phyloP scores from a whole-genome alignment of 345 rosid genomes.

The Physaria fendleri region DNA sequence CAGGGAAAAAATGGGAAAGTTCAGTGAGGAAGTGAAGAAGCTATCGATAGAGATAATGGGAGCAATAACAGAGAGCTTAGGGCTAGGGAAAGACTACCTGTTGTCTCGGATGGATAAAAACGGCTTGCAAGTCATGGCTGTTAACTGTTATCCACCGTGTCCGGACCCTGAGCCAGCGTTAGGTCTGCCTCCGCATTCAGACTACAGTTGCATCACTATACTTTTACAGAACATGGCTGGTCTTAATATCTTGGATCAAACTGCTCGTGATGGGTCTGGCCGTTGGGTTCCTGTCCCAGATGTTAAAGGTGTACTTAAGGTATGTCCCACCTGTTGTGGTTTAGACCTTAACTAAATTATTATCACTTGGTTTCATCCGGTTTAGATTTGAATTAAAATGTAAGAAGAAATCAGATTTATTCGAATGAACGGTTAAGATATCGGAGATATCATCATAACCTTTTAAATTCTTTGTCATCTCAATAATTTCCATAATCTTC shows the following conservation, averaged over 20 bases:
- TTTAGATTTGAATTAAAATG: neutral
- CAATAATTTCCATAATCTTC: too few species aligned
- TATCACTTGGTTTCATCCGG: neutral
- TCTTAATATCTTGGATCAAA: constrained; percentile 41
- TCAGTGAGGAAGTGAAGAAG: constrained; percentile 33
- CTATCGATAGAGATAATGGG: constrained; percentile 41
- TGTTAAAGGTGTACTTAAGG: constrained; percentile 46
- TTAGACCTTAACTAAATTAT: neutral
- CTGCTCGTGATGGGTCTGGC: constrained; percentile 21
- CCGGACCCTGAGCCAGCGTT: constrained; percentile 40
- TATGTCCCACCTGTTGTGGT: neutral
- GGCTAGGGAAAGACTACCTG: constrained; percentile 39
- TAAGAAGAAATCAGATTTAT: too few species aligned
- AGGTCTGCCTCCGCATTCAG: constrained; percentile 62
- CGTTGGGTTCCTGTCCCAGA: constrained; percentile 44
- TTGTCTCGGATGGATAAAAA: constrained; percentile 32
- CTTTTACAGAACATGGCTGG: constrained; percentile 49
- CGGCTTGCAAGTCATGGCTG: constrained; percentile 57
- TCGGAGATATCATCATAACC: too few species aligned
- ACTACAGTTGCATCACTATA: constrained; percentile 55
- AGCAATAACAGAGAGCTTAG: constrained; percentile 48
- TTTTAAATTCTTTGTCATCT: too few species aligned
- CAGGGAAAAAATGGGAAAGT: constrained; percentile 57
- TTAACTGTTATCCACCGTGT: constrained; percentile 58
- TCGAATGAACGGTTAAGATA: too few species aligned